phyloP scores from a whole-genome alignment of 2,329 filamentous ascomycete species.

The Pseudogymnoascus sp. region DNA sequence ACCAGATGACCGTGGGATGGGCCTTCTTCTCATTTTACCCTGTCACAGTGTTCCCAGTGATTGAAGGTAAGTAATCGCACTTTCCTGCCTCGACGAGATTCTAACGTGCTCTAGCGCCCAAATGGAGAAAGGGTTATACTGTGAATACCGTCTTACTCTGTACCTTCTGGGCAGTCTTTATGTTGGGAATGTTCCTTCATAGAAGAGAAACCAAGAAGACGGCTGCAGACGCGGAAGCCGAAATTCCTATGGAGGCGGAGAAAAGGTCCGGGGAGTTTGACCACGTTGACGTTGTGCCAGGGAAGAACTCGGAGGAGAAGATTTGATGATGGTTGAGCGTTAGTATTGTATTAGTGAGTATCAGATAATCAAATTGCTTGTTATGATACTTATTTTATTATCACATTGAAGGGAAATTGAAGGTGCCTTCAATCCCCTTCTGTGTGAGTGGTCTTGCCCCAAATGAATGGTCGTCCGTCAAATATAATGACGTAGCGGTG shows the following conservation, averaged over 20 bases:
- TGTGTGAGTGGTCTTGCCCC: too few species aligned
- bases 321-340: not conserved
- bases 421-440: too few species aligned
- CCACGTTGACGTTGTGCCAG: not conserved
- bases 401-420: too few species aligned
- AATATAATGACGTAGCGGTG: too few species aligned
- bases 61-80: constrained; percentile 19
- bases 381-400: not conserved
- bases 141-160: constrained; percentile 24
- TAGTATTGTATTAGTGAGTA: not conserved
- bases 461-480: too few species aligned
- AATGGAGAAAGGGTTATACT: constrained; percentile 26
- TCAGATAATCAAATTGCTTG: not conserved
- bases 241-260: not conserved
- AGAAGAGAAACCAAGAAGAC: constrained; percentile 25
- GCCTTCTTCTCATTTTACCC: constrained; percentile 26
- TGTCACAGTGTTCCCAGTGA: constrained; percentile 26
- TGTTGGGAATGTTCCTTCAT: constrained; percentile 29
- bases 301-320: not conserved
- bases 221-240: not conserved
- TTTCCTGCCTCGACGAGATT: not conserved
- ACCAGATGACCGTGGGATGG: constrained; percentile 29
- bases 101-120: constrained; percentile 17
- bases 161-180: constrained; percentile 27
- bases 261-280: not conserved